phyloP scores from a whole-genome alignment of 2,329 filamentous ascomycete genomes.

The Hypoxylon sp. region DNA sequence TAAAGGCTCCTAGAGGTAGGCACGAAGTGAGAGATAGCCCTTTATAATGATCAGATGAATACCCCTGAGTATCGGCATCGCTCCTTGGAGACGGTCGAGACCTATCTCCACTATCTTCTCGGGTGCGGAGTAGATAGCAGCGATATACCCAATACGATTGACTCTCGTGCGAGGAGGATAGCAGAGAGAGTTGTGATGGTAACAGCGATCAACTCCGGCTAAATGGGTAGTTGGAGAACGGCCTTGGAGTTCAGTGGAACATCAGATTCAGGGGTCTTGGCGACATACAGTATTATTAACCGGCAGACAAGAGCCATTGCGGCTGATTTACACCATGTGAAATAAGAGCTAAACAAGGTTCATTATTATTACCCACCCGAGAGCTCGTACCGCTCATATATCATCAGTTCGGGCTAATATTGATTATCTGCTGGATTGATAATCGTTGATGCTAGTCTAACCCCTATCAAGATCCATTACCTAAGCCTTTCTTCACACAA shows the following conservation, averaged over 20 bases:
- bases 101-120: constrained; percentile 19
- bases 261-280: constrained; percentile 17
- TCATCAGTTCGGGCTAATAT: constrained; percentile 9
- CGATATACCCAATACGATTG: constrained; percentile 24
- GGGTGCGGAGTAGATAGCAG: constrained; percentile 40
- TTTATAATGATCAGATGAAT: constrained; percentile 34
- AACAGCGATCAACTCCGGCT: constrained; percentile 43
- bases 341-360: constrained; percentile 4
- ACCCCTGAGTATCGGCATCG: not conserved
- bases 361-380: constrained; percentile 4
- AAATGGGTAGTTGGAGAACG: constrained; percentile 48
- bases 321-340: constrained; percentile 27
- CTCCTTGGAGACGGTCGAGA: constrained; percentile 17
- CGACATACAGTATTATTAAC: constrained; percentile 33
- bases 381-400: constrained; percentile 18
- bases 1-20: not conserved
- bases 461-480: not conserved
- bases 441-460: not conserved
- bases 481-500: not conserved
- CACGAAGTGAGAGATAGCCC: constrained; percentile 5
- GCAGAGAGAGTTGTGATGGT: constrained; percentile 10
- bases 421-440: constrained; percentile 17
- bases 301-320: constrained; percentile 34
- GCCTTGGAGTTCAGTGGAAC: constrained; percentile 15
- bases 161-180: constrained; percentile 14